Base-by-base conservation (phyloP, 345 rosid species). In the Gossypium anomalum region DNA sequence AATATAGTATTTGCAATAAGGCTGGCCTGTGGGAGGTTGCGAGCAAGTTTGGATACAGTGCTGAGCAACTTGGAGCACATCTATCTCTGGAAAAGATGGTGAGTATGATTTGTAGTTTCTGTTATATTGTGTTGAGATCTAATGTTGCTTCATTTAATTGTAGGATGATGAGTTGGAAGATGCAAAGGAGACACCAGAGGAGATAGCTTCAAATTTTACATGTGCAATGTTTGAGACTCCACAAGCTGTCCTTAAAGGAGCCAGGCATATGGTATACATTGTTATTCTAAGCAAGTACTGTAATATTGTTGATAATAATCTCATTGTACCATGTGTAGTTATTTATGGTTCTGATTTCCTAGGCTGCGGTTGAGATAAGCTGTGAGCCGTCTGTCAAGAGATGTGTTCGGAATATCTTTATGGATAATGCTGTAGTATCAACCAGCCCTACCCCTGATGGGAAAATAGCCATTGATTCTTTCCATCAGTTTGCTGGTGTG, bases 341-440 rank as follows among this genome's bases (percentile, higher is more conserved):
- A 19, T 52, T 17, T 45, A 55, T 75, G 51, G 27, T 55, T 75
- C 25, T 22, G 10, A 44, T 38, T 73, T 65, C 78, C 44, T 80
- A 93, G 99, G 99, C 99, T 69, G 98, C 94, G 7, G 89, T 93
- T 77, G 98, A 93, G 87, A 96, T 96, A 81, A 93, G 99, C 78
- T 92, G 97, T 63, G 97, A 96, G 85, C 99, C 99, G 53, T 86
- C 83, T 64, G 89, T 93, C 52, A 87, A 92, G 81, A 93, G 85
- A 80, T 86, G 87, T 81, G 90, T 90, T 22, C 97, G 98, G 23
- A 74, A 80, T n/a, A 82, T 83, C 51, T 96, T 85, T 73, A 88
- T 96, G 92, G 98, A 92, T 55, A 81, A 89, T 81, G 98, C 94
- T 72, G 89, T 89, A 27, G 89, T 96, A 70, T 96, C 98, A 45